phyloP scores from a whole-genome alignment of 73 alveolate genomes.

The Urostyla sp. region DNA sequence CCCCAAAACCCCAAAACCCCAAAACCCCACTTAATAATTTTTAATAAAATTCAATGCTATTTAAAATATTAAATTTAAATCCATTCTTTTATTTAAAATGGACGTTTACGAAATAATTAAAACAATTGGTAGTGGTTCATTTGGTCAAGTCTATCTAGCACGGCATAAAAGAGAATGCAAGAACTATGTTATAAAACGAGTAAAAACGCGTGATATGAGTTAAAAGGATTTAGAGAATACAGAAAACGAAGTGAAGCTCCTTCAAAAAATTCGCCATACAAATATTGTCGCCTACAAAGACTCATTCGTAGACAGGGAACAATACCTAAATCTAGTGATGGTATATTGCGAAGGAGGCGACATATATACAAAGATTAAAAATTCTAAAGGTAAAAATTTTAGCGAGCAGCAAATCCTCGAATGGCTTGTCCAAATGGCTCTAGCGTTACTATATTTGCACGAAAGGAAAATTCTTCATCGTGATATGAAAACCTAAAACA shows the following conservation, averaged over 20 bases:
- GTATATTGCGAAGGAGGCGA: slow-evolving; percentile 99
- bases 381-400: slow-evolving; percentile 92
- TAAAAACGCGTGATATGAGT: slow-evolving; percentile 94
- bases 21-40: neutral
- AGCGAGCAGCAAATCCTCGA: slow-evolving; percentile 91
- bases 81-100: slow-evolving; percentile 62
- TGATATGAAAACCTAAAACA: slow-evolving; percentile 97
- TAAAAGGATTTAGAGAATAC: slow-evolving; percentile 96
- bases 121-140: slow-evolving; percentile 96
- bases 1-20: slow-evolving; percentile 11
- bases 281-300: slow-evolving; percentile 98
- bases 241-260: slow-evolving; percentile 95
- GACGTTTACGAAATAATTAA: slow-evolving; percentile 96
- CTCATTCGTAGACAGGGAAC: slow-evolving; percentile 94
- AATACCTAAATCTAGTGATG: slow-evolving; percentile 96
- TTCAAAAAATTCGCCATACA: slow-evolving; percentile 94
- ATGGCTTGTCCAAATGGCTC: slow-evolving; percentile 95
- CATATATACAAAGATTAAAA: slow-evolving; percentile 92
- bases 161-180: slow-evolving; percentile 93
- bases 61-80: slow-evolving; percentile 3
- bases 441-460: slow-evolving; percentile 97
- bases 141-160: slow-evolving; percentile 96
- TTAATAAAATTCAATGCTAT: slow-evolving; percentile 6
- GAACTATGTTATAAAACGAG: slow-evolving; percentile 93
- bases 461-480: slow-evolving; percentile 98